Evolutionary conservation across 306 rosid species (phyloP), one percentile per base, ranked within the genome.

Genomic region (Arachis stenosperma): DNA sequence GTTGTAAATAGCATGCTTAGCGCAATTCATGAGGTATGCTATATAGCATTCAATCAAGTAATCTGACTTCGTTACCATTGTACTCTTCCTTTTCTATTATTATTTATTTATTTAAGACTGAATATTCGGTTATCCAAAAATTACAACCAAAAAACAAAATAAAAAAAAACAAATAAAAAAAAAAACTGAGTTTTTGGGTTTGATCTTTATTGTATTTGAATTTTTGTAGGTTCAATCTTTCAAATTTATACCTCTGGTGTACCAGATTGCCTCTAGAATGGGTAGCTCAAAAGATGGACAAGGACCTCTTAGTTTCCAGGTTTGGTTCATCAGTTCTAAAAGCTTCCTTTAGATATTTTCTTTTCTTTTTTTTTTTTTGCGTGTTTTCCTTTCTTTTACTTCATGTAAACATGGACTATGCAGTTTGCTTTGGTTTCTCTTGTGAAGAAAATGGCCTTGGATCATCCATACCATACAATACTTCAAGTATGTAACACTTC

Each of bases 261-360:
- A 93, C 85, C 98, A 93, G 85, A 89, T 93, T 83, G 98, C 98
- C 70, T 93, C 98, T 10, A 89, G 98, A 88, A 85, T 93, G 97
- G 98, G 98, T 74, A 82, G 90, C 83, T 77, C 91, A 70, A 93
- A 89, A 85, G 97, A 93, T 64, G 77, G 80, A 78, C 82, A 81
- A 6, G 97, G 94, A 59, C 77, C 93, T 77, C 81, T 46, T 71
- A 85, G 75, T 85, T 90, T 93, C 79, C 98, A 93, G 97, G 98
- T 93, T 55, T 68, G 74, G 14, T 71, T 56, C 59, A 44, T 42
- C 68, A 69, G 63, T 43, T 2, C 69, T 71, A 14, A 37, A 43
- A 11, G 60, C 70, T 47, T 61, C 55, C 39, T 15, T 64, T 36
- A 33, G 52, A 36, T 4, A 39, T 78, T 78, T 62, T 22, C 27